phyloP scores from a whole-genome alignment of 768 basidiomycete species.

The Trametes elegans region DNA sequence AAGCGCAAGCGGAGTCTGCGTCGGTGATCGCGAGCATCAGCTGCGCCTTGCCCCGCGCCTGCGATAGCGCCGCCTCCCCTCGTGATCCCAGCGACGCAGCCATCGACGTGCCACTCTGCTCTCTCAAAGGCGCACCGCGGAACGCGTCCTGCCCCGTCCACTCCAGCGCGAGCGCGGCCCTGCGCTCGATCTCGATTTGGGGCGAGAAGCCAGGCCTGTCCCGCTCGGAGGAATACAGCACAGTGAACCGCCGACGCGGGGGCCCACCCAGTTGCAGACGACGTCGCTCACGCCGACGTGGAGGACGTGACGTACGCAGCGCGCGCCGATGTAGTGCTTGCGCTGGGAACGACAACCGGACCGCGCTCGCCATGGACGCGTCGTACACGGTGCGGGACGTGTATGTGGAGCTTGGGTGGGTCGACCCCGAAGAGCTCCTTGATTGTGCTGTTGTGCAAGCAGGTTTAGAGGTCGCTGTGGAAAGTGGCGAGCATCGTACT shows the following conservation, averaged over 20 bases:
- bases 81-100: conserved; percentile 47
- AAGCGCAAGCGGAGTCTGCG: neutral
- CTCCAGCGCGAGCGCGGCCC: conserved; percentile 53
- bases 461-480: conserved; percentile 51
- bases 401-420: conserved; percentile 29
- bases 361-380: conserved; percentile 48
- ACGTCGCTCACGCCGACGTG: conserved; percentile 55
- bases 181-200: conserved; percentile 50
- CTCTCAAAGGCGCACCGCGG: conserved; percentile 37
- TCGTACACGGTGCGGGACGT: conserved; percentile 40
- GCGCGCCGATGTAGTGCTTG: conserved; percentile 44
- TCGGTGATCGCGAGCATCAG: neutral
- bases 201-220: neutral
- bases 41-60: conserved; percentile 75
- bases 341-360: conserved; percentile 31
- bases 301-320: conserved; percentile 46
- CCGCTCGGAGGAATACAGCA: too few species aligned
- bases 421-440: conserved; percentile 32
- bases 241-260: neutral
- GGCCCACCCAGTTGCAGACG: conserved; percentile 49
- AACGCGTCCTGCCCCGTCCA: conserved; percentile 57
- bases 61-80: conserved; percentile 51
- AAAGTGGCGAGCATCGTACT: neutral
- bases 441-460: conserved; percentile 56
- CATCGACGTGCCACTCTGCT: conserved; percentile 55